A percentile compares a stretch with the other conserved stretches of the same genome.
phyloP scores from a whole-genome alignment of 2,329 filamentous ascomycete genomes.

The Diaporthe sp. region DNA sequence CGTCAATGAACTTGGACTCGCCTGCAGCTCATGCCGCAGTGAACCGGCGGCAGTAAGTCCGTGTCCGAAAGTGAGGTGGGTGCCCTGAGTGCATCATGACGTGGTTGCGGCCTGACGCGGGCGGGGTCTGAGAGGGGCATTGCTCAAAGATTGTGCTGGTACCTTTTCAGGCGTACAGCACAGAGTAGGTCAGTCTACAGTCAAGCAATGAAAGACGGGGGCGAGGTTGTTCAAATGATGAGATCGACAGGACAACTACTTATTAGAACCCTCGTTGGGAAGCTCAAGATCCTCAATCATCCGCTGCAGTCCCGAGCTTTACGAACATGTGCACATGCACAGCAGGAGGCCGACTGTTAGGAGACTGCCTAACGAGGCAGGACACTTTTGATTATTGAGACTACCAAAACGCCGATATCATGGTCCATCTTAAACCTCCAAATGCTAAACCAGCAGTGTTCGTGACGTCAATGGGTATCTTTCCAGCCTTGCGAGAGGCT shows the following conservation, averaged over 20 bases:
- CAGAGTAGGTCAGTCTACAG: not conserved
- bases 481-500: conserved; percentile 32
- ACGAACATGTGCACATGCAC: not conserved
- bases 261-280: too few relatives aligned
- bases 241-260: not conserved
- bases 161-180: not conserved
- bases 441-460: conserved; percentile 19
- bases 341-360: not conserved
- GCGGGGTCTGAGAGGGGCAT: not conserved
- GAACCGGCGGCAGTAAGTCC: not conserved
- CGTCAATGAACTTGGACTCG: not conserved
- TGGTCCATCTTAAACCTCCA: conserved; percentile 21
- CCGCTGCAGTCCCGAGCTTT: not conserved
- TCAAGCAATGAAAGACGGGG: not conserved
- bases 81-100: not conserved
- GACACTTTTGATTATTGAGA: conserved; percentile 17
- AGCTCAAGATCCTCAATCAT: not conserved
- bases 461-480: conserved; percentile 33
- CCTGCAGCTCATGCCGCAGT: not conserved
- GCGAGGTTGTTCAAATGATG: not conserved
- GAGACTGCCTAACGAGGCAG: conserved; percentile 12
- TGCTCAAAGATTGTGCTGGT: not conserved
- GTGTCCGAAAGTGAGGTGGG: not conserved
- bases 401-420: conserved; percentile 21
- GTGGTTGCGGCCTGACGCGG: not conserved